Base-by-base conservation (phyloP, 2,329 filamentous ascomycete genomes). In the Catunica adiposa region DNA sequence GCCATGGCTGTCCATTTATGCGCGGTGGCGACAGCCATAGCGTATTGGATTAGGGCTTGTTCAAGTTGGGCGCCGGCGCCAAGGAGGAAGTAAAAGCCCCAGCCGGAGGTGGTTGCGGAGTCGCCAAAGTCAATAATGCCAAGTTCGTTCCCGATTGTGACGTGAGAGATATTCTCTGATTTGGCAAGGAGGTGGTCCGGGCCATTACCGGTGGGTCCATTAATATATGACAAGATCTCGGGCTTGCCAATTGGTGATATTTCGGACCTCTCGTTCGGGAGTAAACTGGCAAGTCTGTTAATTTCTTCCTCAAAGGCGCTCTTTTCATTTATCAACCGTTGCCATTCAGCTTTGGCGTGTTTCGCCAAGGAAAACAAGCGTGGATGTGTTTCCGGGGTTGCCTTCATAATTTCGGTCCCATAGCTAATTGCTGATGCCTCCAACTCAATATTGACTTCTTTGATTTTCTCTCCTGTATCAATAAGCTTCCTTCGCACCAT, bases 61-160 rank as follows among this genome's bases (percentile, higher is more conserved):
- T 98, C 92, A n/a, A 98, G 77, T 66, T 92, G 79, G 0, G 89
- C 89, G 7, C 82, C 92, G 64, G 94, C 89, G 65, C 90, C 87
- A n/a, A 87, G 74, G 9, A 98, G 79, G 69, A 89, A 97, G 71
- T 98, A 98, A 87, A 89, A 98, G 1, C 92, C 92, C 90, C 90
- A 98, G 38, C 92, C 92, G 2, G 84, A 86, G 1, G 87, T 83
- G n/a, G 78, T 81, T 1, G 83, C 83, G 3, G 89, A 88, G 58
- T 78, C 82, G 3, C 84, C 74, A 64, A 98, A 96, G 70, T 98
- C 90, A 53, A 98, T 74, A n/a, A 98, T 76, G 34, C 83, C 82
- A n/a, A 98, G 78, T 64, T 89, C 80, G 3, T 80, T 75, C 31
- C 92, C 92, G 62, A 98, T 90, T 61, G 90, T 78, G 6, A 92